Conservation (phyloP, 2,329 filamentous ascomycete genomes). For the Colletotrichum sp. region DNA sequence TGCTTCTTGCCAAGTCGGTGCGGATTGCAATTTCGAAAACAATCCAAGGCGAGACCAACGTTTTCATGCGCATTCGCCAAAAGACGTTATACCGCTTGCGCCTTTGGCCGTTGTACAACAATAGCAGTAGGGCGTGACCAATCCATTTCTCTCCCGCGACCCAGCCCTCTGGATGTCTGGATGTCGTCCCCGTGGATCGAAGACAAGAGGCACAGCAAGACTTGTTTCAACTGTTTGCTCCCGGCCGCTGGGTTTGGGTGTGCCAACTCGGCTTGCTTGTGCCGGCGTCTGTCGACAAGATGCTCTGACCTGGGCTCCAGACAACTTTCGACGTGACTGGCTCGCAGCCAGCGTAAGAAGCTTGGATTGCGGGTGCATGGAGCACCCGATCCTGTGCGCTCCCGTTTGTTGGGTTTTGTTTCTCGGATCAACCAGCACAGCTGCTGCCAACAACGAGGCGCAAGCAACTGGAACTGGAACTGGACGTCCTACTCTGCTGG, state of each 20-base stretch:
- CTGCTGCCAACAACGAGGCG: not conserved
- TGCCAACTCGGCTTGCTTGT: not conserved
- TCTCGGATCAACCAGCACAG: not conserved
- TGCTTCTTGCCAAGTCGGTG: not conserved
- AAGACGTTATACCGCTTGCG: constrained; percentile 11
- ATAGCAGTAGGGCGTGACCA: not conserved
- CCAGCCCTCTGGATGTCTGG: constrained; percentile 8
- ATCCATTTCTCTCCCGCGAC: not conserved
- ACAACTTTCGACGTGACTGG: not conserved
- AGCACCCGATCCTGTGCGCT: not conserved
- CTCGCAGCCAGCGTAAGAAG: not conserved
- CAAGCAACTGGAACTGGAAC: not conserved
- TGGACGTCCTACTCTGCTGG: not conserved
- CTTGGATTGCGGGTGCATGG: not conserved
- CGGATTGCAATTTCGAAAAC: not conserved
- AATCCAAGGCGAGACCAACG: not conserved
- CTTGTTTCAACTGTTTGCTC: constrained; percentile 3
- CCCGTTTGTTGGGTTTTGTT: not conserved
- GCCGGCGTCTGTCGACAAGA: not conserved
- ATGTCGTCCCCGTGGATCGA: constrained; percentile 4
- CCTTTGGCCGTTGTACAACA: not conserved
- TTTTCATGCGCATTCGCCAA: not conserved
- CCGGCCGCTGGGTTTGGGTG: not conserved
- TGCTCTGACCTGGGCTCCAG: not conserved
- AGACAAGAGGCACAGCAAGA: constrained; percentile 7